Evolutionary conservation across 345 rosid genomes (phyloP).

Genomic region (Limnanthes douglasii): DNA sequence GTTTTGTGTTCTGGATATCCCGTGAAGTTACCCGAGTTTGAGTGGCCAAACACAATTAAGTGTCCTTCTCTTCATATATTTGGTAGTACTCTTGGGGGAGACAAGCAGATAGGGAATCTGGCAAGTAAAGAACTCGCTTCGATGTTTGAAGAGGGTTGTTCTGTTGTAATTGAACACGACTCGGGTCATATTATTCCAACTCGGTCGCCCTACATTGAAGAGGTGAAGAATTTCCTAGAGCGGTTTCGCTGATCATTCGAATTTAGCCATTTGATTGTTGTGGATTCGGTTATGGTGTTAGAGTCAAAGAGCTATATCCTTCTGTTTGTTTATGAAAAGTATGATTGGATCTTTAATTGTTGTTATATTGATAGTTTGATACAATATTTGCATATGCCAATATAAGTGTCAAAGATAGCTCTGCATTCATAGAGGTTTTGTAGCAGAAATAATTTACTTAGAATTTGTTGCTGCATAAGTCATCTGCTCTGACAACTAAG

Average conservation of each 20-base stretch:
- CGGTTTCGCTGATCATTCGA: conserved; percentile 55
- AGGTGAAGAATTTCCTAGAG: conserved; percentile 48
- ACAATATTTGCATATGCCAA: no score
- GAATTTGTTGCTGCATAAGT: no score
- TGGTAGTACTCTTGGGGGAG: conserved; percentile 49
- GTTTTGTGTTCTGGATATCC: conserved; percentile 76
- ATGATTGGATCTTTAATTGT: no score
- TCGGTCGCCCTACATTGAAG: conserved; percentile 50
- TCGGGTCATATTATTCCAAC: conserved; percentile 87
- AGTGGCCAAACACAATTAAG: conserved; percentile 21
- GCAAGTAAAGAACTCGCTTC: conserved; percentile 48
- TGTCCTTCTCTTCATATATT: conserved; percentile 87
- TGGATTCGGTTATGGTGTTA: no score
- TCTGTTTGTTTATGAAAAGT: no score
- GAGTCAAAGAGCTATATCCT: no score
- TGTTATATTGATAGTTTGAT: no score
- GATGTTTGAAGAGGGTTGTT: conserved; percentile 38
- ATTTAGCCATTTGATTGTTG: no score
- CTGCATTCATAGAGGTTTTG: no score
- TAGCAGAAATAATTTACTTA: no score
- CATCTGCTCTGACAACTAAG: no score
- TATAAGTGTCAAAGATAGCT: no score
- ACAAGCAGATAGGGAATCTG: conserved; percentile 60
- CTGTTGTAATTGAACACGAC: conserved; percentile 57
- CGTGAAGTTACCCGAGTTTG: conserved; percentile 14